phyloP scores from a whole-genome alignment of 139 green algal species.

The Chlamydomonas asymmetrica region DNA sequence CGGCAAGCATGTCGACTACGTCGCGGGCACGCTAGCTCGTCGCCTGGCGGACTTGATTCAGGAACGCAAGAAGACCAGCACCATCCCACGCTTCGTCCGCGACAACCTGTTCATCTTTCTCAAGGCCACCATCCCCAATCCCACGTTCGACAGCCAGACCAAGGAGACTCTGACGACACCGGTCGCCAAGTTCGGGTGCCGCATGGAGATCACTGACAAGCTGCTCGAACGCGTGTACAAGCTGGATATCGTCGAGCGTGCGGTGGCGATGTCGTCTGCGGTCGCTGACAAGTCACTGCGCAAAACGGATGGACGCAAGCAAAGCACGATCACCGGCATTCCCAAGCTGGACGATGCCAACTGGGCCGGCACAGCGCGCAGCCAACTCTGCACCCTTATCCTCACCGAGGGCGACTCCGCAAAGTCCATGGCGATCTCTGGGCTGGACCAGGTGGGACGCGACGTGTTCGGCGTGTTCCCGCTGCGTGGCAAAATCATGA shows the following conservation, averaged over 20 bases:
- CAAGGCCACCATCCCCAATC: slow-evolving; percentile 60
- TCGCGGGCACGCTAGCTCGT: slow-evolving; percentile 7
- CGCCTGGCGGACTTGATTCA: slow-evolving; percentile 19
- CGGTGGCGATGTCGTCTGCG: slow-evolving; percentile 40
- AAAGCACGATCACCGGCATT: slow-evolving; percentile 36
- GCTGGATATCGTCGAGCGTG: slow-evolving; percentile 41
- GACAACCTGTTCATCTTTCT: slow-evolving; percentile 69
- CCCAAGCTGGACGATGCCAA: slow-evolving; percentile 73
- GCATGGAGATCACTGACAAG: slow-evolving; percentile 41
- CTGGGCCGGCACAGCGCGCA: slow-evolving; percentile 50
- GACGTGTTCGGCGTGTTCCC: slow-evolving; percentile 67
- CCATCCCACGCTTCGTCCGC: slow-evolving; percentile 40
- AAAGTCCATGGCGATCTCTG: slow-evolving; percentile 60
- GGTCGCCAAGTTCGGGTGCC: slow-evolving; percentile 47
- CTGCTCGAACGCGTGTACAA: slow-evolving; percentile 51
- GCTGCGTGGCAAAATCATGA: slow-evolving; percentile 65
- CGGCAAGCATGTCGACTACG: slow-evolving; percentile 58
- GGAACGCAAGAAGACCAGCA: neutral
- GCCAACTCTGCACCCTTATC: slow-evolving; percentile 66
- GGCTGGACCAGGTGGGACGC: slow-evolving; percentile 60
- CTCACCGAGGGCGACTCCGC: slow-evolving; percentile 71
- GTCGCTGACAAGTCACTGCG: slow-evolving; percentile 54
- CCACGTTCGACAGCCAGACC: slow-evolving; percentile 62
- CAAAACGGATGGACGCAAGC: slow-evolving; percentile 65
- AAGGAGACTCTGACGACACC: slow-evolving; percentile 64